Base-by-base conservation (phyloP, 129 eudicot species). In the Saposhnikovia divaricata region DNA sequence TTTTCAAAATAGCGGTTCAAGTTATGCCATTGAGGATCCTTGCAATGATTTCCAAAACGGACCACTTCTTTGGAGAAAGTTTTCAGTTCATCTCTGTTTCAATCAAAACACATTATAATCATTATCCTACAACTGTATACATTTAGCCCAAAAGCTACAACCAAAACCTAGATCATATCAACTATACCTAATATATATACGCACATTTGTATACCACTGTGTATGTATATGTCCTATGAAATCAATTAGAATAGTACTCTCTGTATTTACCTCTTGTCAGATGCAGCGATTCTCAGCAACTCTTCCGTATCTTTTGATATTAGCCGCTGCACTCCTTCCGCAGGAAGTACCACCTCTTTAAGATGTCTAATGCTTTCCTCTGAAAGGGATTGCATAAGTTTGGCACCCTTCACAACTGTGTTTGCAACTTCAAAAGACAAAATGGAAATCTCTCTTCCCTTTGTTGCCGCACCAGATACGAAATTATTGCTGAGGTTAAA, bases 11-110 rank as follows among this genome's bases (percentile, higher is more conserved):
- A 96, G 63, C 99, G 93, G 81, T 96, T 97, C 90, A 96, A 86
- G 83, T 96, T 88, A 78, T 96, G 99, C 96, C 97, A 96, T 69
- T 96, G 99, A 84, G 99, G 99, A 88, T 96, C 99, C 87, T 92
- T 96, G 80, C 99, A 96, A 42, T 97, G 91, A 85, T 96, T 96
- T 79, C 98, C 99, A 78, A 96, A 96, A 46, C 99, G 96, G 77
- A 96, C 86, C 61, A 96, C 98, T 88, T 96, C 99, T 57, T 92
- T 92, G 42, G 99, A 87, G 84, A 96, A 92, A 18, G 90, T 85
- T 83, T 92, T 96, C 74, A 96, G 65, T 59, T 96, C 99, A 57
- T 90, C 98, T 92, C 99, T 96, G 83, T 55, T 50, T 83, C 57
- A 85, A 80, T 74, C 73, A 74, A 38, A 79, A 48, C 51, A 14